phyloP scores from a whole-genome alignment of 1,139 yeast genomes.

The Yamadazyma diospyri region DNA sequence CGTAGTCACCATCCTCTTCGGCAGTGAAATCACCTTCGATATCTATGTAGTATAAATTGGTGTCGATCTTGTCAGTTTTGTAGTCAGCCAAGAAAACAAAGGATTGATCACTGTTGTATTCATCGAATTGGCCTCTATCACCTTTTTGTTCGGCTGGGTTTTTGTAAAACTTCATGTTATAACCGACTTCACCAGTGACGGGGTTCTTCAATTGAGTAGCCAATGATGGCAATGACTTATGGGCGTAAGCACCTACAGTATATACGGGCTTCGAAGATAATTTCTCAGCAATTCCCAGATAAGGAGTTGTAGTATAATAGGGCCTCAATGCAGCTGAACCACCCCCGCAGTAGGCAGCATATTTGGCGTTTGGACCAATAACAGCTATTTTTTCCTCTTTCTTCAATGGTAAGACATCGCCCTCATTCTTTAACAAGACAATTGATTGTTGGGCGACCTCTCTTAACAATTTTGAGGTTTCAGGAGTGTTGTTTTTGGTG shows the following conservation, averaged over 20 bases:
- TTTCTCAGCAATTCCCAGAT: constrained; percentile 18
- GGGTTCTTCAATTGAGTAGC: constrained; percentile 12
- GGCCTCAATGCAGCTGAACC: constrained; percentile 29
- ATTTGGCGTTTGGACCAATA: constrained; percentile 29
- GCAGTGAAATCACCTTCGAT: constrained; percentile 41
- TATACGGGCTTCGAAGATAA: constrained; percentile 10
- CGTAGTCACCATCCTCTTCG: constrained; percentile 43
- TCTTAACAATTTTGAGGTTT: constrained; percentile 39
- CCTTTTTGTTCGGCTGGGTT: constrained; percentile 10
- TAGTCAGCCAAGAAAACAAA: constrained; percentile 45
- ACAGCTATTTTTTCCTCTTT: constrained; percentile 21
- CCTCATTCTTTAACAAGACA: constrained; percentile 50
- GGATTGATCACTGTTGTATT: constrained; percentile 26
- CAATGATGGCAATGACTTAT: constrained; percentile 14
- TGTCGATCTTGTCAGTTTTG: constrained; percentile 20
- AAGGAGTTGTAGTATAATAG: constrained; percentile 24
- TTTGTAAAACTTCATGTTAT: constrained; percentile 13
- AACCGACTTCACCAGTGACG: constrained; percentile 12
- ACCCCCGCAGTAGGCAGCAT: constrained; percentile 25
- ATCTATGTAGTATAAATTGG: constrained; percentile 33
- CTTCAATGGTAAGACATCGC: constrained; percentile 35
- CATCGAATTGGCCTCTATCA: constrained; percentile 26
- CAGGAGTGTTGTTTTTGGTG: constrained; percentile 28
- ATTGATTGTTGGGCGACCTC: constrained; percentile 46
- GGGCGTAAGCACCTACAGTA: constrained; percentile 15